Conservation (phyloP, 2,329 filamentous ascomycete genomes). For the Allantophomopsis cytisporea region DNA sequence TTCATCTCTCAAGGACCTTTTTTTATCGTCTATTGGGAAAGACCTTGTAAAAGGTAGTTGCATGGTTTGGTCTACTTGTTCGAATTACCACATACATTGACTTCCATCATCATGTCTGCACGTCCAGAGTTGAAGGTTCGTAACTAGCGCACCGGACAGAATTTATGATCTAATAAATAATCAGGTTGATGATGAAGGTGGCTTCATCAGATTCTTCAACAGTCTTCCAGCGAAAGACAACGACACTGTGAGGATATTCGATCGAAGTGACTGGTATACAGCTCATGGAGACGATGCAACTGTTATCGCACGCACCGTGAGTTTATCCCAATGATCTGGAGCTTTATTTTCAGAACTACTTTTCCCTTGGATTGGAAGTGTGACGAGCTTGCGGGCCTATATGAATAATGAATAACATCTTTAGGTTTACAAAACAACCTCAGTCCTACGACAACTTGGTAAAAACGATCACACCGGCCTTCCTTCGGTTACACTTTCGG, state of each 20-base stretch:
- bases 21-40: no score
- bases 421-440: conserved; percentile 92
- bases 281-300: conserved; percentile 78
- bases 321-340: conserved; percentile 10
- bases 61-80: no score
- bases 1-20: no score
- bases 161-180: background rate
- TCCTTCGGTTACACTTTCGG: conserved; percentile 86
- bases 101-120: conserved; percentile 29
- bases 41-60: no score
- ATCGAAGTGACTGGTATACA: conserved; percentile 90
- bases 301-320: conserved; percentile 66
- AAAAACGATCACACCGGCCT: conserved; percentile 72
- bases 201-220: conserved; percentile 95
- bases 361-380: no score
- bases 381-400: no score
- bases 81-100: no score
- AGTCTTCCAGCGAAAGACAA: conserved; percentile 58
- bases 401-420: conserved; percentile 1
- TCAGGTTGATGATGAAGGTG: conserved; percentile 88
- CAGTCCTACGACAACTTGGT: conserved; percentile 82
- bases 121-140: conserved; percentile 37
- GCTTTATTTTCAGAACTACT: no score
- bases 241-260: conserved; percentile 80
- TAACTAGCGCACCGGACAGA: background rate